Percentiles rank a stretch among this genome's conserved stretches.
These are phyloP conservation scores for Petrea volubilis DNA, from an alignment of 257 asterid genomes.

Conservation along the genomic window DNA sequence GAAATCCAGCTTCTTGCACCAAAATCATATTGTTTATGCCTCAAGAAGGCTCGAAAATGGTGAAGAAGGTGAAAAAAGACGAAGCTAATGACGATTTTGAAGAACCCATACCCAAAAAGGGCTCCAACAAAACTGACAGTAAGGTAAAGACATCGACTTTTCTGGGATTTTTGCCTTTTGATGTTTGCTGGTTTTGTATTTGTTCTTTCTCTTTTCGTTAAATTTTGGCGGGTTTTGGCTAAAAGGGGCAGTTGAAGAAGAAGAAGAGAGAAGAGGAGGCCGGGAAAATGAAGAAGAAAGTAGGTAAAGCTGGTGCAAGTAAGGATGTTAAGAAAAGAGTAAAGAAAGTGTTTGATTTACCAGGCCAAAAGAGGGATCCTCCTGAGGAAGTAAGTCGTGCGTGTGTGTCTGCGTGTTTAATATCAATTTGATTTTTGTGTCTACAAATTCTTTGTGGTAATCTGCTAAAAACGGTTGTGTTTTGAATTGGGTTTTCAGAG, in stretches of 20 bases:
- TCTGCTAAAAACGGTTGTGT: background rate
- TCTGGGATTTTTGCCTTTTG: background rate
- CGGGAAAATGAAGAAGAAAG: conserved; percentile 36
- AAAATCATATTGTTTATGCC: conserved; percentile 32
- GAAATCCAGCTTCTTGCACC: background rate
- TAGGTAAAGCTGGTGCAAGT: conserved; percentile 34
- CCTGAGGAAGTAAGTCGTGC: conserved; percentile 67
- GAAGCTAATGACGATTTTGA: conserved; percentile 52
- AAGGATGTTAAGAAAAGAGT: conserved; percentile 53
- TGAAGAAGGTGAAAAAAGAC: conserved; percentile 50
- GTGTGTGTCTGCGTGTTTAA: background rate
- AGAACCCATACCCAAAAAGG: conserved; percentile 31
- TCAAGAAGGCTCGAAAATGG: conserved; percentile 25
- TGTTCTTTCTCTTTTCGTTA: background rate
- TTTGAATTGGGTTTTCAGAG: conserved; percentile 52
- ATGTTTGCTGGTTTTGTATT: background rate
- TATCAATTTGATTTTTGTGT: background rate
- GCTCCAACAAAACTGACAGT: conserved; percentile 25
- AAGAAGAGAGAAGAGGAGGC: conserved; percentile 32
- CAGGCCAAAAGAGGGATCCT: conserved; percentile 87
- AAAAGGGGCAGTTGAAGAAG: conserved; percentile 29
- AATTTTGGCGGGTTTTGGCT: conserved; percentile 16
- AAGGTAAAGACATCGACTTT: conserved; percentile 21
- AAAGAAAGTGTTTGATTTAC: conserved; percentile 69
- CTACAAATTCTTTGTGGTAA: background rate